Evolutionary conservation across 75 land plant genomes (phyloP), one percentile per base, ranked within the genome.

Genomic region (Picea glauca): DNA sequence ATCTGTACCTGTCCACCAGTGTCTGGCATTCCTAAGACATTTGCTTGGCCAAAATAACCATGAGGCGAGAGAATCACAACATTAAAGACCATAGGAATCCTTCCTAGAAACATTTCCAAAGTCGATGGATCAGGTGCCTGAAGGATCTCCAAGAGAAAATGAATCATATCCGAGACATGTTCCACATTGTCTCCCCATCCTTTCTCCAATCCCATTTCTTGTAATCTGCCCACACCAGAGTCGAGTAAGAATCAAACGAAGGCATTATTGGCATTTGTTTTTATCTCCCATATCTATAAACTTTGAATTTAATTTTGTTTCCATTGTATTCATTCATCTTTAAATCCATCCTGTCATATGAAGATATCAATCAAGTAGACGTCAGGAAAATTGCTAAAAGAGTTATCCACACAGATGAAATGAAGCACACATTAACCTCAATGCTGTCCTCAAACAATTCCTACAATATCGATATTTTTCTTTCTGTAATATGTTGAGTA

Each of bases 31-130:
- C 94, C 94, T 20, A 92, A 62, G 50, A 92, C 94, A 83, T 86
- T 84, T 13, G 90, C 92, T 77, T 92, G 94, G 18, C 93, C 94
- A 78, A 92, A 92, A 79, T 92, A 92, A 12, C 94, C 94, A 82
- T 92, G 94, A 5, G 94, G 94, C 58, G 94, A 87, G 54, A 92
- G 68, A 26, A 92, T 90, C 56, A 88, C 94, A 46, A 92, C 92
- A 81, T 87, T 92, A 75, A 90, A 90, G 65, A 92, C 93, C 94
- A 92, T 90, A 17, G 94, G 94, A 21, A 92, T 84, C 76, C 87
- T 86, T 7, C 86, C 93, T 3, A 92, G 74, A 35, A 92, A 92
- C 63, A 62, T 86, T 76, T 92, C 94, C 23, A 92, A 58, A n/a
- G 83, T 77, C 14, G 83, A 81, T 17, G 94, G 94, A 80, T 90